Conservation (phyloP, 1,139 yeast genomes). For the Scheffersomyces quercinus region DNA sequence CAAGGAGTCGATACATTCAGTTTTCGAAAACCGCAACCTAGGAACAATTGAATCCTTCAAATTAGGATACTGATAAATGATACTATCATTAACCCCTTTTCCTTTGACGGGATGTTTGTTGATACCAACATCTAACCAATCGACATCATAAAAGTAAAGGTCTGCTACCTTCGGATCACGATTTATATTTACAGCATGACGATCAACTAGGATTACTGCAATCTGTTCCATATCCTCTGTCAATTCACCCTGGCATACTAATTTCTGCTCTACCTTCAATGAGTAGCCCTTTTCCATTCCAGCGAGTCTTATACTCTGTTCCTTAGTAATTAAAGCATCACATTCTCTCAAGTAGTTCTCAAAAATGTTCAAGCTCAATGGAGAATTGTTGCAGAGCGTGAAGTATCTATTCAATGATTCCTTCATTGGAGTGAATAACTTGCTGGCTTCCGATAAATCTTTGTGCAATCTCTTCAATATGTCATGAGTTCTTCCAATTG, state of each 20-base stretch:
- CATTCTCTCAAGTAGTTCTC: slow-evolving; percentile 63
- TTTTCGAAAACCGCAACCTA: slow-evolving; percentile 22
- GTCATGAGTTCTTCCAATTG: slow-evolving; percentile 67
- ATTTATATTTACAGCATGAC: slow-evolving; percentile 31
- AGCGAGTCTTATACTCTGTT: slow-evolving; percentile 21
- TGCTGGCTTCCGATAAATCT: slow-evolving; percentile 42
- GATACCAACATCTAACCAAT: slow-evolving; percentile 63
- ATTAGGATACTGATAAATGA: slow-evolving; percentile 8
- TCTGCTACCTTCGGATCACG: slow-evolving; percentile 47
- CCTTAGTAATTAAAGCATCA: slow-evolving; percentile 37
- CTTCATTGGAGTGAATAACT: slow-evolving; percentile 52
- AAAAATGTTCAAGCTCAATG: slow-evolving; percentile 58
- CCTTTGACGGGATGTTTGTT: slow-evolving; percentile 9
- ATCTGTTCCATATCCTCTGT: slow-evolving; percentile 44
- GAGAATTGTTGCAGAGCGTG: slow-evolving; percentile 53
- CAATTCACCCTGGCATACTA: slow-evolving; percentile 63
- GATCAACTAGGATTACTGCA: slow-evolving; percentile 33
- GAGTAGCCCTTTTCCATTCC: slow-evolving; percentile 33
- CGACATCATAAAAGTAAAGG: slow-evolving; percentile 65
- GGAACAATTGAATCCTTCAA: slow-evolving; percentile 6
- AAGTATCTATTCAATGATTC: slow-evolving; percentile 56
- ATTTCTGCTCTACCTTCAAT: slow-evolving; percentile 59
- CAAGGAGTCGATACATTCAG: slow-evolving; percentile 43
- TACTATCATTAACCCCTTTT: slow-evolving; percentile 3
- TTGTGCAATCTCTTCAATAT: slow-evolving; percentile 48